Percentiles rank a stretch among this genome's conserved stretches.
phyloP scores from a whole-genome alignment of 768 basidiomycete species.

The Lyophyllum shimeji region DNA sequence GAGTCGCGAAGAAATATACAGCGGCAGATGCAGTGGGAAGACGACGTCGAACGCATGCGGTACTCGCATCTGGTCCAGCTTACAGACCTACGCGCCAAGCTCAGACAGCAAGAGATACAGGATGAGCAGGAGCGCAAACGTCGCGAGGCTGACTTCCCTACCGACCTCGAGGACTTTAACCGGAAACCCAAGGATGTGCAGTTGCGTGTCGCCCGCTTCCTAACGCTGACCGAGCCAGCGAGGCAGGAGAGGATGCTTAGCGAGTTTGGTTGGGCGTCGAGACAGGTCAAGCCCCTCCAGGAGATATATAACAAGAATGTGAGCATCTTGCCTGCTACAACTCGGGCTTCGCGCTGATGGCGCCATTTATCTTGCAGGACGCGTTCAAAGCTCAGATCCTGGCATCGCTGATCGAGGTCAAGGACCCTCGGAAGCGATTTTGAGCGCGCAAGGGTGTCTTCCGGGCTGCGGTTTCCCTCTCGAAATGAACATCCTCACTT shows the following conservation, averaged over 20 bases:
- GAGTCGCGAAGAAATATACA: constrained; percentile 17
- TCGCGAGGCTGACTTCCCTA: constrained; percentile 33
- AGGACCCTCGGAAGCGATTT: constrained; percentile 24
- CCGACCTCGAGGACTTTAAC: constrained; percentile 31
- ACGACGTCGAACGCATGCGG: constrained; percentile 29
- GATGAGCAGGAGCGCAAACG: constrained; percentile 24
- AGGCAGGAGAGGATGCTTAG: constrained; percentile 46
- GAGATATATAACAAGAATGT: constrained; percentile 42
- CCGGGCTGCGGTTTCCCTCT: too few species aligned
- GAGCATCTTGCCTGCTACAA: constrained; percentile 14
- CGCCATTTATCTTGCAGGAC: constrained; percentile 5
- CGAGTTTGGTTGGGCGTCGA: constrained; percentile 53
- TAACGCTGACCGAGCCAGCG: constrained; percentile 24
- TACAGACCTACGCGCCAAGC: constrained; percentile 17
- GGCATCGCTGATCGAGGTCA: constrained; percentile 21
- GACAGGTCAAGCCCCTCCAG: constrained; percentile 44
- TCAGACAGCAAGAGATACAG: constrained; percentile 14
- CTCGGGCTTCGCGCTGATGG: not conserved
- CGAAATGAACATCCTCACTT: too few species aligned
- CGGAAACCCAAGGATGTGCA: constrained; percentile 40
- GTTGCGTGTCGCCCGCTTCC: constrained; percentile 50
- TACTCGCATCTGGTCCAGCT: constrained; percentile 30
- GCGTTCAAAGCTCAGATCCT: constrained; percentile 23
- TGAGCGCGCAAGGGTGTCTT: not conserved
- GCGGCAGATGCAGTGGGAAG: constrained; percentile 25